These are phyloP conservation scores for Cyberlindnera veronae DNA, from an alignment of 805 yeast genomes.

Conservation along the genomic window DNA sequence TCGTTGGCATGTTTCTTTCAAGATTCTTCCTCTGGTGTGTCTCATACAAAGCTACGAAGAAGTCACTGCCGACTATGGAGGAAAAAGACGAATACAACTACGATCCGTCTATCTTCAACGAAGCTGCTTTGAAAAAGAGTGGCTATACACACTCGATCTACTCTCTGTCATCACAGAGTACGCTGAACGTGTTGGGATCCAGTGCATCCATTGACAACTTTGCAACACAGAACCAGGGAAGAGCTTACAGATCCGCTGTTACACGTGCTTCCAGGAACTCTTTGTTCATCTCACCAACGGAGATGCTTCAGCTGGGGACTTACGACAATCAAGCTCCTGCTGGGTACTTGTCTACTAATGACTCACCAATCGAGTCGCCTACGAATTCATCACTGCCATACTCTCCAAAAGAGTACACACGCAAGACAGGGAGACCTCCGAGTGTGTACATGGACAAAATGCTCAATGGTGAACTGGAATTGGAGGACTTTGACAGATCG, in stretches of 20 bases:
- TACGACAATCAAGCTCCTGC: conserved; percentile 9
- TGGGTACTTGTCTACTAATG: conserved; percentile 10
- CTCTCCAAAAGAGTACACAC: conserved; percentile 3
- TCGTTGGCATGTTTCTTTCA: conserved; percentile 24
- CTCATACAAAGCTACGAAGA: conserved; percentile 29
- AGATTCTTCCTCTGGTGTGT: conserved; percentile 24
- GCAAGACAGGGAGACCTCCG: conserved; percentile 40
- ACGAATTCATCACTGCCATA: not conserved
- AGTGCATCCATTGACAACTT: conserved; percentile 19
- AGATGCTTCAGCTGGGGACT: conserved; percentile 29
- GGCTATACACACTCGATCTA: conserved; percentile 28
- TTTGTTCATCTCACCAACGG: conserved; percentile 52
- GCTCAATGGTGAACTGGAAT: conserved; percentile 31
- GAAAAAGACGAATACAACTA: conserved; percentile 17
- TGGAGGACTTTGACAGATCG: conserved; percentile 7
- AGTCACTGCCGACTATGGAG: conserved; percentile 3
- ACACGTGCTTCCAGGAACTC: conserved; percentile 35
- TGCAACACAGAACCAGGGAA: conserved; percentile 18
- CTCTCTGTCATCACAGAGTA: conserved; percentile 31
- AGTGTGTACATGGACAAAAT: conserved; percentile 46
- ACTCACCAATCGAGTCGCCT: conserved; percentile 28
- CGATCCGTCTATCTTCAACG: conserved; percentile 22
- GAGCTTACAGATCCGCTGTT: conserved; percentile 26
- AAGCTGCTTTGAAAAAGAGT: conserved; percentile 14
- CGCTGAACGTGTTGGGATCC: conserved; percentile 25